A percentile compares a stretch with the other conserved stretches of the same genome.
These are phyloP conservation scores for Jackrogersella multiformis DNA, from an alignment of 495 filamentous ascomycete species.

Conservation along the genomic window DNA sequence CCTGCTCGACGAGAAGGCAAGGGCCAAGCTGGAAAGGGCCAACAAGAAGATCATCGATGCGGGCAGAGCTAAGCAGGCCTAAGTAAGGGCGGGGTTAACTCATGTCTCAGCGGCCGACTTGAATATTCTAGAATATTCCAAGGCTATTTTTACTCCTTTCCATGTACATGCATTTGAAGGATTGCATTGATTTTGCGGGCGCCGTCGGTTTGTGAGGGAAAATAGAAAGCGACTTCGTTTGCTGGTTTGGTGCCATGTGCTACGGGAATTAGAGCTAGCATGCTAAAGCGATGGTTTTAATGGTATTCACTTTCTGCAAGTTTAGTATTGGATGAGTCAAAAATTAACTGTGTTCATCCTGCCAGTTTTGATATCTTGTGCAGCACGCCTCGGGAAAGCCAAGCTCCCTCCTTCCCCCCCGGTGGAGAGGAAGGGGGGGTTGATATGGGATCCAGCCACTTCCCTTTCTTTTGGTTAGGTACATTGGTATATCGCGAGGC, in stretches of 20 bases:
- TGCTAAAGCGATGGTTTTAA: neutral
- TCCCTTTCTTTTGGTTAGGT: too few species aligned
- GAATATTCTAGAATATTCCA: neutral
- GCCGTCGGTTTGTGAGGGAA: neutral
- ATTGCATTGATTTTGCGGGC: neutral
- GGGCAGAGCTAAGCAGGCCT: slow-evolving; percentile 34
- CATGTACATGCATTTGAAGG: neutral
- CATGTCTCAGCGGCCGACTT: neutral
- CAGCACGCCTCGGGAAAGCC: too few species aligned
- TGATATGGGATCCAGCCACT: too few species aligned
- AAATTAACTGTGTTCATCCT: too few species aligned
- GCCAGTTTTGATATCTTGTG: too few species aligned
- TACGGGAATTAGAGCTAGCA: slow-evolving; percentile 15
- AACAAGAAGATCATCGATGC: slow-evolving; percentile 50
- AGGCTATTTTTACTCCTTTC: neutral
- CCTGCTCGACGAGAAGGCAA: slow-evolving; percentile 49
- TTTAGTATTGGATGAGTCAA: neutral
- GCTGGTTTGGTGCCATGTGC: too few species aligned
- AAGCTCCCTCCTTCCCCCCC: too few species aligned
- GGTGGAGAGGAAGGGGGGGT: too few species aligned
- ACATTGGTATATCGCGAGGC: too few species aligned
- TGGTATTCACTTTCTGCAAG: neutral
- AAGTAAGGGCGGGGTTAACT: slow-evolving; percentile 22
- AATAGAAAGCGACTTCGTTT: neutral
- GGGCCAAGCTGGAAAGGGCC: slow-evolving; percentile 53